Base-by-base conservation (phyloP, 2,329 filamentous ascomycete species). In the Stemphylium lycopersici region DNA sequence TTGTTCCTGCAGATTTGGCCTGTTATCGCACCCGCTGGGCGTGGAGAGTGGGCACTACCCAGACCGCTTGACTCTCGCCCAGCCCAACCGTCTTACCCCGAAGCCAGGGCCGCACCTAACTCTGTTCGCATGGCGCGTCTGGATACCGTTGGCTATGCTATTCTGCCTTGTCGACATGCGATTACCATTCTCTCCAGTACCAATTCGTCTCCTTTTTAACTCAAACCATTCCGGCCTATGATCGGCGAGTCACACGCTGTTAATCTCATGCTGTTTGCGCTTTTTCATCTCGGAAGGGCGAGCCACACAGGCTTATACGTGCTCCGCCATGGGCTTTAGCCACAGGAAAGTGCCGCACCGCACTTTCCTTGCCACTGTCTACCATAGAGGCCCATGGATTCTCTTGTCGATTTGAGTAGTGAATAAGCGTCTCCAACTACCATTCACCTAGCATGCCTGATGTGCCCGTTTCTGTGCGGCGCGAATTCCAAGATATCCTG, bases 21-120 rank as follows among this genome's bases (percentile, higher is more conserved):
- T 43, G 39, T 34, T 39, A 42, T 49, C 38, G 39, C 51, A 33
- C 24, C 24, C 24, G 46, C 46, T 50, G 52, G 40, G 52, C 40
- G 46, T 44, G 33, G 46, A 54, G 45, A 42, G 54, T 65, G 59
- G 58, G 37, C 61, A 52, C 59, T 24, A 48, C 40, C 56, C 49
- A 57, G 61, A 56, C 56, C 59, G 62, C 62, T 58, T 52, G 55
- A 59, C 52, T 42, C 59, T 63, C 47, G 56, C 52, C 62, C 50
- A 55, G 58, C 55, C 59, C 51, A 47, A 50, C 53, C 48, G 54
- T 56, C 57, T 53, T 45, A 58, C 56, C 52, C 57, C 38, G 36
- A 45, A 33, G 36, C 31, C 36, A 26, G 39, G 48, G 40, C 55
- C 32, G 39, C 47, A 44, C 22, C 41, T 11, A 29, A 29, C 26